Evolutionary conservation across 208 protist species (phyloP), one percentile per base, ranked within the genome.

Genomic region (Zelonia costaricensis): DNA sequence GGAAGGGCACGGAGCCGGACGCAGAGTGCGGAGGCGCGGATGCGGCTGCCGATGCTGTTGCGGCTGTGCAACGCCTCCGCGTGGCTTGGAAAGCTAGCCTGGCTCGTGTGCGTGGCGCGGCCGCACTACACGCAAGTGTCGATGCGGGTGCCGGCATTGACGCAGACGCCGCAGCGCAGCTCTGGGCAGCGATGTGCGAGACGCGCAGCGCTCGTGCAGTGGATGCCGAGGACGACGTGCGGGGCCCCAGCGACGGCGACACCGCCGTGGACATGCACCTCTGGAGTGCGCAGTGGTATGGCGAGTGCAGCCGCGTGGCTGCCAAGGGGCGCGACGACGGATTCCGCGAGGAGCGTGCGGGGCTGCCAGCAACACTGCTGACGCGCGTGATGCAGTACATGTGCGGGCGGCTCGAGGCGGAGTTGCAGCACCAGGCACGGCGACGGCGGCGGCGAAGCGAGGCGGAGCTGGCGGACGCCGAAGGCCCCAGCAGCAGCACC

Each of bases 301-400:
- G 28, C 42, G 65, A 72, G 65, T 72, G 65, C 65, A 60, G 57
- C 30, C 56, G 65, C 22, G 36, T 72, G 13, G 65, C 65, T 1
- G 18, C 56, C 1, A 56, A 64, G 16, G 81, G 76, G 22, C 60
- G 52, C 1, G 72, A 80, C 6, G 73, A 74, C 27, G 60, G 53
- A 35, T 78, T 82, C 42, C 52, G 43, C 28, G 13, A 36, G 13
- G 67, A 75, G 6, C 44, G 40, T 9, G 63, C 52, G 42, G 52
- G 33, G 10, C 13, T 83, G 54, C 46, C 70, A 3, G 25, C 74
- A n/a, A n/a, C 12, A 13, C 31, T 61, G 1, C 12, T 78, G 27
- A 30, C 38, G 6, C 53, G 49, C 10, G 39, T 74, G 20, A 45
- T 59, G 20, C 22, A 38, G 7, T 42, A 78, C 51, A 35, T 78